Evolutionary conservation across 495 filamentous ascomycete genomes (phyloP).

Genomic region (Aspergillus panamensis): DNA sequence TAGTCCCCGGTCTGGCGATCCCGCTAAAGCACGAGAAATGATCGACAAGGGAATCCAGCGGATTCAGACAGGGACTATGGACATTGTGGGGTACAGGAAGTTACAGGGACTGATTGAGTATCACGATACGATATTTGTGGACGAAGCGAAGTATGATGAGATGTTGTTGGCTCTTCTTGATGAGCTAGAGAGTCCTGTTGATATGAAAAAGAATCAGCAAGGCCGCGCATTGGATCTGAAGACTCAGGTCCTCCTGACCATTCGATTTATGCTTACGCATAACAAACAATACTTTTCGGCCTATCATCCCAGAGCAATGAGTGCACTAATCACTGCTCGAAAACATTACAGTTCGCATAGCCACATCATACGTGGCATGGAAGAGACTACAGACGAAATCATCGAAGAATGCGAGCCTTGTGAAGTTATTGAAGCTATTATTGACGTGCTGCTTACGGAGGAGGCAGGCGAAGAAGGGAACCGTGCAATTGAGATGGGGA

Average conservation of each 20-base stretch:
- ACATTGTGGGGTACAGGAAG: constrained; percentile 85
- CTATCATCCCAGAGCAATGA: constrained; percentile 61
- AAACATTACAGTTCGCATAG: constrained; percentile 49
- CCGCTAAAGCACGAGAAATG: constrained; percentile 50
- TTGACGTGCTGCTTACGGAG: constrained; percentile 39
- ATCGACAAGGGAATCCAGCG: constrained; percentile 74
- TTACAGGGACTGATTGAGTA: constrained; percentile 76
- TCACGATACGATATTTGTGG: constrained; percentile 54
- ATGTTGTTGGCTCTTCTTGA: constrained; percentile 69
- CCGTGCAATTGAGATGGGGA: constrained; percentile 51
- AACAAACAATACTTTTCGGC: constrained; percentile 60
- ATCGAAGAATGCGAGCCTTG: constrained; percentile 42
- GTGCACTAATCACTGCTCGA: constrained; percentile 64
- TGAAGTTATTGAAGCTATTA: constrained; percentile 48
- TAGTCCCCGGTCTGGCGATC: constrained; percentile 44
- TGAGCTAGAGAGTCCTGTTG: constrained; percentile 60
- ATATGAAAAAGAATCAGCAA: constrained; percentile 34
- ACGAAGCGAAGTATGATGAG: constrained; percentile 61
- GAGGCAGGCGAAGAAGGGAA: constrained; percentile 31
- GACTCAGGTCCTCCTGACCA: constrained; percentile 75
- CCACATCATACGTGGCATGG: constrained; percentile 56
- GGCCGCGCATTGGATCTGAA: constrained; percentile 68
- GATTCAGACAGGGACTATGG: constrained; percentile 66
- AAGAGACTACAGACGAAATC: constrained; percentile 55
- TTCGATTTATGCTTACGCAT: constrained; percentile 71